Evolutionary conservation across 2,329 filamentous ascomycete genomes (phyloP), one percentile per base, ranked within the genome.

Genomic region (Dothistroma pini): DNA sequence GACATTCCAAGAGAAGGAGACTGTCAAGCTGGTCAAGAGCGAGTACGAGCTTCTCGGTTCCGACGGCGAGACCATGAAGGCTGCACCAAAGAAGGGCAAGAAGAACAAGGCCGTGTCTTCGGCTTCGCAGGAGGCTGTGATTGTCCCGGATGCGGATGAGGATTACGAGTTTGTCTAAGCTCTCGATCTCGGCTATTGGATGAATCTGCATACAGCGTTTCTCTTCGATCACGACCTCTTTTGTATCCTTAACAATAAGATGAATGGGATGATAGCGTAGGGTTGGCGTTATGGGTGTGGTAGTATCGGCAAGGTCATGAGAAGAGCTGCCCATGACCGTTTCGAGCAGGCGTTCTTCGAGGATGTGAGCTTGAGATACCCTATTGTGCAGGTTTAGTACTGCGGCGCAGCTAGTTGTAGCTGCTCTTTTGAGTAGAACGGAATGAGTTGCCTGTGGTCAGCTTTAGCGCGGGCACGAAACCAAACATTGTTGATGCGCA

Each of bases 1-100:
- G 76, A 80, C 79, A 64, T 87, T 81, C 69, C 84, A 87, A 75
- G 82, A 80, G 63, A 81, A 81, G 68, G 81, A 84, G 74, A 86
- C 83, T 1, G 82, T 85, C 74, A 84, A 84, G 75, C 72, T 87
- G 53, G 80, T 85, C 71, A 83, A 81, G 75, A 78, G 79, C 59
- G 84, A 86, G 75, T 87, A 86, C 67, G 84, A 86, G 69, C 79
- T 78, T 67, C 81, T 77, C 66, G 79, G 79, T 56, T 65, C 70
- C 16, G 70, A 74, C 16, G 74, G 74, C 19, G 70, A 75, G 62
- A 65, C 65, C 35, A 65, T 74, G 14, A 66, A 63, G 9, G 60
- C 69, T 29, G 59, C 67, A 10, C 68, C 71, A 21, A 70, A 71
- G 21, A 76, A 74, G 66, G 72, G 68, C 64, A 66, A 65, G 58